Base-by-base conservation (phyloP, 495 filamentous ascomycete genomes). In the Niebla homalea region DNA sequence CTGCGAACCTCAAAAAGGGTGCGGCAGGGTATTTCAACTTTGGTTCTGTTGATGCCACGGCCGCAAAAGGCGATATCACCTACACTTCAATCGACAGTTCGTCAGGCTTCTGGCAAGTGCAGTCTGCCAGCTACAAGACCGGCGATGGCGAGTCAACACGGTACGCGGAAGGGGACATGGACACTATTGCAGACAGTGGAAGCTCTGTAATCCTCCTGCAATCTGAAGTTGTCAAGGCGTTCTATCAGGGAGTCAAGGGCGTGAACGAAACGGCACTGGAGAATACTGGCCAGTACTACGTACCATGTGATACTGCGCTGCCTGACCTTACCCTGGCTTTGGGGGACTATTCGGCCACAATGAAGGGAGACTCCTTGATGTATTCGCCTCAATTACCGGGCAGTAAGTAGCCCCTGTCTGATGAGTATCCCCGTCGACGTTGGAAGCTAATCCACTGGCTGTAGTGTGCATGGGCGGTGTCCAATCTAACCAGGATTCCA, bases 51-150 rank as follows among this genome's bases (percentile, higher is more conserved):
- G 84, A 90, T 60, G 58, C 56, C 2, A 65, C 58, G 57, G 80
- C 86, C 62, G 89, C 83, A 65, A 67, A 60, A 1, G 84, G 85
- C 21, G 42, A 44, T 44, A 68, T 90, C 58, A 66, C 68, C 11
- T 89, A 82, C 60, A 68, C 83, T 52, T 69, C 68, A 23, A 72
- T 89, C 53, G 75, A 87, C 56, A 67, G 65, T 12, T 69, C 72
- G 1, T 62, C 69, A 11, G 87, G 87, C 21, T 89, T 84, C 72
- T 93, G 87, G 87, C 66, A 84, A 58, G 83, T 88, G 57, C 59
- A 74, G 4, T 79, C 82, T 20, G 62, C 69, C 4, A 57, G 59
- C 2, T 89, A 80, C 58, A 60, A 68, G 15, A 69, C 89, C 35
- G 75, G 74, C 20, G 68, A 66, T 35, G 62, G 65, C 1, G 32